A percentile compares a stretch with the other conserved stretches of the same genome.
phyloP scores from a whole-genome alignment of 2,329 filamentous ascomycete genomes.

The Aspergillus fischeri region DNA sequence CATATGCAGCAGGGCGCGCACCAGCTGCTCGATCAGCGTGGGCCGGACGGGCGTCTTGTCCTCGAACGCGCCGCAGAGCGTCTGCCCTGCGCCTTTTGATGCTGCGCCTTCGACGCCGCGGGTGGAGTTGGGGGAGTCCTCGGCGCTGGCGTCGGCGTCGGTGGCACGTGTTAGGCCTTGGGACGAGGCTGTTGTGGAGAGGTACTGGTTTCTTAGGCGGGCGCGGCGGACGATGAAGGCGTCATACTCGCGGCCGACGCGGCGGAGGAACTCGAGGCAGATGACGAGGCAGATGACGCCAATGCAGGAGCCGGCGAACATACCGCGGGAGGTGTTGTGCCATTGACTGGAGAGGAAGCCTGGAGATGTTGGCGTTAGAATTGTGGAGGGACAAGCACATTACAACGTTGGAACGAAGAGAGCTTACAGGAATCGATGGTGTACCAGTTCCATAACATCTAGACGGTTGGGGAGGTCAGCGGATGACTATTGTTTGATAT shows the following conservation, averaged over 20 bases:
- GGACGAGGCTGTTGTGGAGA: not conserved
- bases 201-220: not conserved
- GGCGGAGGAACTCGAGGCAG: conserved; percentile 67
- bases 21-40: conserved; percentile 59
- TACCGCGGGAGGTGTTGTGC: conserved; percentile 64
- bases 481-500: not conserved
- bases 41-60: conserved; percentile 46
- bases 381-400: not conserved
- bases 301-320: conserved; percentile 78
- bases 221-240: conserved; percentile 52
- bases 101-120: not conserved
- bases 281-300: conserved; percentile 72
- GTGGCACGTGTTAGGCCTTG: not conserved
- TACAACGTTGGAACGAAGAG: not conserved
- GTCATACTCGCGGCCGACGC: conserved; percentile 69
- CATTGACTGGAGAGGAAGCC: conserved; percentile 67
- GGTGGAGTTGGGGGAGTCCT: not conserved
- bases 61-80: not conserved
- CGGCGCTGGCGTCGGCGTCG: not conserved
- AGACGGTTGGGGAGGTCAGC: not conserved
- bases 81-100: not conserved
- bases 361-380: conserved; percentile 11
- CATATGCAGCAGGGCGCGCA: conserved; percentile 65
- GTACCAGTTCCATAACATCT: conserved; percentile 31
- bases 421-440: conserved; percentile 23